Percentiles rank a stretch among this genome's conserved stretches.
phyloP scores from a whole-genome alignment of 169 alveolate genomes.

The Amoebophrya sp. region DNA sequence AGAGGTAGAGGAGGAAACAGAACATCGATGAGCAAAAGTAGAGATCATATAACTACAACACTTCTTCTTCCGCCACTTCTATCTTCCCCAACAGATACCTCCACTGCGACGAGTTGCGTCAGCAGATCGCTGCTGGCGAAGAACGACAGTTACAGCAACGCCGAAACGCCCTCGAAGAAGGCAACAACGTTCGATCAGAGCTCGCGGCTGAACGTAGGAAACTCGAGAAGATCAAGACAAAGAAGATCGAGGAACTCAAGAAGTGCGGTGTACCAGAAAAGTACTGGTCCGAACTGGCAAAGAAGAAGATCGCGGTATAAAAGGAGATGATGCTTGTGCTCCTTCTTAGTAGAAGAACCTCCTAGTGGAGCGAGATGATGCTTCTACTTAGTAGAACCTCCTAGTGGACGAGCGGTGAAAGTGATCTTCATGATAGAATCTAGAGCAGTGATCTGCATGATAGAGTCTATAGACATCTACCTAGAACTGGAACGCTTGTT shows the following conservation, averaged over 20 bases:
- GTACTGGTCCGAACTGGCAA: neutral
- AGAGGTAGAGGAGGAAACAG: slow-evolving; percentile 42
- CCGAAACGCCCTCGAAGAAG: slow-evolving; percentile 67
- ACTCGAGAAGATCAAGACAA: slow-evolving; percentile 54
- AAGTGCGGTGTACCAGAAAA: slow-evolving; percentile 57
- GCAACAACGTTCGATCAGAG: slow-evolving; percentile 56
- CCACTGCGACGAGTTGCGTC: slow-evolving; percentile 32
- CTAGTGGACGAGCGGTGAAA: too few relatives aligned
- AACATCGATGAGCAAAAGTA: slow-evolving; percentile 39
- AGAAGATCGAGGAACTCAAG: slow-evolving; percentile 59
- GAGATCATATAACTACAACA: too few relatives aligned
- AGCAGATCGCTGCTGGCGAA: slow-evolving; percentile 55
- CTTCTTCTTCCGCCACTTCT: too few relatives aligned
- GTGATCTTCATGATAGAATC: too few relatives aligned
- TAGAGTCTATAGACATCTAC: too few relatives aligned
- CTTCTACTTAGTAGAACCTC: too few relatives aligned
- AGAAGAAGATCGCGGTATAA: neutral
- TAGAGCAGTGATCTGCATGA: too few relatives aligned
- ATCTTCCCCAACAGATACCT: neutral
- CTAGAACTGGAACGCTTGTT: too few relatives aligned
- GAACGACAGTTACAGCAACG: slow-evolving; percentile 58
- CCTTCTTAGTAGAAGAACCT: too few relatives aligned
- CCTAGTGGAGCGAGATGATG: too few relatives aligned
- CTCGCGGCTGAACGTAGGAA: slow-evolving; percentile 59
- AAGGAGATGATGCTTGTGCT: too few relatives aligned